Percentiles rank a stretch among this genome's conserved stretches.
phyloP scores from a whole-genome alignment of 2,329 filamentous ascomycete genomes.

The Colletotrichum limetticola region DNA sequence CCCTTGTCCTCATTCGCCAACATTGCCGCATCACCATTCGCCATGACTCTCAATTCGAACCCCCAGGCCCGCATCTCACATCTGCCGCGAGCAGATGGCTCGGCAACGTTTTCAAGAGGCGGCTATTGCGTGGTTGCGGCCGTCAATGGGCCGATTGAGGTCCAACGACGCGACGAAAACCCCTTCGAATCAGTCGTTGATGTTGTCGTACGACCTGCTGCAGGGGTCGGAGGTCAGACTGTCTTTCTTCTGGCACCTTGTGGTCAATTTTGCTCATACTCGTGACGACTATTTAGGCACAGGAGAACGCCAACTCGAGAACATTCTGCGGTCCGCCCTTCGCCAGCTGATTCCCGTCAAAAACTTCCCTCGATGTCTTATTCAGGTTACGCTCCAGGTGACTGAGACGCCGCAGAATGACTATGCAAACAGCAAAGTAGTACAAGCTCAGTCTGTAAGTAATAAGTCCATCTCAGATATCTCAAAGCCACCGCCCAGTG shows the following conservation, averaged over 20 bases:
- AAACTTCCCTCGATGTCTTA: slow-evolving; percentile 79
- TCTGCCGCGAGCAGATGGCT: slow-evolving; percentile 81
- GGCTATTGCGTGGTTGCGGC: slow-evolving; percentile 86
- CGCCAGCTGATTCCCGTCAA: slow-evolving; percentile 80
- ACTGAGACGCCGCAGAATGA: slow-evolving; percentile 75
- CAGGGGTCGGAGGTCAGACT: slow-evolving; percentile 79
- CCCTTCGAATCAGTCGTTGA: slow-evolving; percentile 92
- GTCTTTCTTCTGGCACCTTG: slow-evolving; percentile 6
- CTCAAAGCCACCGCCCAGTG: not conserved
- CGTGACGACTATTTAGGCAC: slow-evolving; percentile 62
- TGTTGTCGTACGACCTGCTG: slow-evolving; percentile 87
- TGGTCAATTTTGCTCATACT: slow-evolving; percentile 31
- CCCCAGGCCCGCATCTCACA: slow-evolving; percentile 66
- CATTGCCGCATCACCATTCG: not conserved
- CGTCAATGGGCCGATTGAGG: slow-evolving; percentile 94
- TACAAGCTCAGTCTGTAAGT: slow-evolving; percentile 70
- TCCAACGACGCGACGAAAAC: slow-evolving; percentile 86
- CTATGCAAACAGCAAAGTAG: slow-evolving; percentile 68
- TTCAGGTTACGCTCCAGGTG: slow-evolving; percentile 86
- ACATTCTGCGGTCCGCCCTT: slow-evolving; percentile 76
- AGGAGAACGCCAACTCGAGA: slow-evolving; percentile 85
- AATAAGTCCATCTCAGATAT: not conserved
- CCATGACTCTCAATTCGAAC: slow-evolving; percentile 43
- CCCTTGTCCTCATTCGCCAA: not conserved
- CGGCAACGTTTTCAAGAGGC: slow-evolving; percentile 78